A percentile compares a stretch with the other conserved stretches of the same genome.
These are phyloP conservation scores for Schizophyllum commune DNA, from an alignment of 1,284 basidiomycete genomes.

Conservation along the genomic window DNA sequence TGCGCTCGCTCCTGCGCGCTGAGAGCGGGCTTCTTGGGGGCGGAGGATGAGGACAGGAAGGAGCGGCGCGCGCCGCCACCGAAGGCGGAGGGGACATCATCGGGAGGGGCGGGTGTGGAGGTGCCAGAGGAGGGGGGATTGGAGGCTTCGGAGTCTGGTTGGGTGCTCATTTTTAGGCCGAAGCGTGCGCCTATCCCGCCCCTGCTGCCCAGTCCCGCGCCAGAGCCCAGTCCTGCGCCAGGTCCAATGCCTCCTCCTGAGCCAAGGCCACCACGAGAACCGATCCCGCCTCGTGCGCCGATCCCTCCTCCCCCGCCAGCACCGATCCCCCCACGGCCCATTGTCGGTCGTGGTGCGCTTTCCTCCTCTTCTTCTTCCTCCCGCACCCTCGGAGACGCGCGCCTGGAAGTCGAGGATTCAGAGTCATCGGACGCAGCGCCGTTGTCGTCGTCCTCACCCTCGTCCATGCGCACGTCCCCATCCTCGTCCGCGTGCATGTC, in stretches of 20 bases:
- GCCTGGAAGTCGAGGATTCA: conserved; percentile 30
- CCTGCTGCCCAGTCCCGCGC: conserved; percentile 1
- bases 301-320: conserved; percentile 9
- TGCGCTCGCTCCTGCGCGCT: conserved; percentile 64
- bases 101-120: conserved; percentile 18
- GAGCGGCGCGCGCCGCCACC: conserved; percentile 16
- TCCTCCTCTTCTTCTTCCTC: conserved; percentile 41
- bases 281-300: conserved; percentile 8
- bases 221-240: conserved; percentile 18
- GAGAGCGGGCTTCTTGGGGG: conserved; percentile 35
- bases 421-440: conserved; percentile 34
- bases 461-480: conserved; percentile 22
- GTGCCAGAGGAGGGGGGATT: conserved; percentile 12
- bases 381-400: conserved; percentile 44
- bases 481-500: conserved; percentile 36
- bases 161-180: background rate
- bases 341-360: conserved; percentile 20
- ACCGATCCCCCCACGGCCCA: conserved; percentile 34
- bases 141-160: conserved; percentile 10
- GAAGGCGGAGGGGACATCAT: conserved; percentile 28
- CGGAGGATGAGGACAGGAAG: conserved; percentile 43
- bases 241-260: conserved; percentile 12
- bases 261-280: conserved; percentile 30
- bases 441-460: conserved; percentile 29
- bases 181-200: conserved; percentile 5